Percentiles rank a stretch among this genome's conserved stretches.
phyloP scores from a whole-genome alignment of 345 rosid genomes.

The Hibiscus syriacus region DNA sequence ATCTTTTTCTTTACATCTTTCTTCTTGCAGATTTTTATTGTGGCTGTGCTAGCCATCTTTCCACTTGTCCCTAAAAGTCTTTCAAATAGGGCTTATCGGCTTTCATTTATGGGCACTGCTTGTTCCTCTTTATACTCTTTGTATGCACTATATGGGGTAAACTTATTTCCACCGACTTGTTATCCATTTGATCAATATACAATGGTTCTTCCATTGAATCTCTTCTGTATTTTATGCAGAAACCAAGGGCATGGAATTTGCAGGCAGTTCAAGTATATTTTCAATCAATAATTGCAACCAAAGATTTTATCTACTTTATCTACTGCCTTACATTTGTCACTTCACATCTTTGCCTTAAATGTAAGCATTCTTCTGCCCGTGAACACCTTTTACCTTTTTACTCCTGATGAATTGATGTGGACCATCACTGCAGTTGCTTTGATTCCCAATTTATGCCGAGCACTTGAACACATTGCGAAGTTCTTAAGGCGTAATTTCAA shows the following conservation, averaged over 20 bases:
- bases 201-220: conserved; percentile 10
- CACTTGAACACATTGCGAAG: conserved; percentile 73
- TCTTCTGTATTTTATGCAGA: no score
- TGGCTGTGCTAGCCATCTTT: conserved; percentile 80
- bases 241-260: no score
- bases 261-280: no score
- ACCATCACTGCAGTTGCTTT: conserved; percentile 60
- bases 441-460: conserved; percentile 76
- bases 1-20: conserved; percentile 4
- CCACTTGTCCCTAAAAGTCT: conserved; percentile 71
- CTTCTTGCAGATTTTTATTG: conserved; percentile 67
- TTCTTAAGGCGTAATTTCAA: conserved; percentile 76
- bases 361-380: conserved; percentile 37
- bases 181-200: conserved; percentile 7
- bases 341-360: conserved; percentile 78
- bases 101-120: conserved; percentile 82
- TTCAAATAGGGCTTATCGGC: conserved; percentile 77
- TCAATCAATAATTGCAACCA: no score
- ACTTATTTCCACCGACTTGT: conserved; percentile 4
- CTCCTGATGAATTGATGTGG: conserved; percentile 11
- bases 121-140: no score
- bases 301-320: no score
- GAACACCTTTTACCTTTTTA: not conserved
- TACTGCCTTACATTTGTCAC: no score
- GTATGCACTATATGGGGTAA: no score